Evolutionary conservation across 2,329 filamentous ascomycete species (phyloP), one percentile per base, ranked within the genome.

Genomic region (Colletotrichum plurivorum): DNA sequence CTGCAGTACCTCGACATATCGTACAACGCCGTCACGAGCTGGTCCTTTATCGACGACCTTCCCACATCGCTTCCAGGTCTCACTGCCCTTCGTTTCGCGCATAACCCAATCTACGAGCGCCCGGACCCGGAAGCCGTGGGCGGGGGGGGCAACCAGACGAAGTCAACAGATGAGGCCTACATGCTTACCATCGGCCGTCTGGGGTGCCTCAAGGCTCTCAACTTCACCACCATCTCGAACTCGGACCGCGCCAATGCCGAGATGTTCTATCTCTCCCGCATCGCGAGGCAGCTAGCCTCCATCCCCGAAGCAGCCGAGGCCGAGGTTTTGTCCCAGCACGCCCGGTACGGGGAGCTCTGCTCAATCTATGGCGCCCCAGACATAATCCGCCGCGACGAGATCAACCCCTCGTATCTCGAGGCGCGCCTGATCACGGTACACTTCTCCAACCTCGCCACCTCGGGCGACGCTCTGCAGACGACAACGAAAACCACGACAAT

Each of bases 191-290:
- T 97, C 27, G 93, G 92, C 31, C 92, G 94, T 2, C 84, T 98
- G 1, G 86, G 88, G 1, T 82, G 83, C 1, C 86, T 98, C 10
- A 87, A 86, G 61, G 85, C 84, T 1, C 86, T 98, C 36, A 96
- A 96, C 77, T 94, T 93, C 77, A 90, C 90, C 71, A 82, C 84
- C 16, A 90, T 98, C 73, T 90, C 90, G 0, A 74, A 84, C 1
- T 89, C 91, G 49, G 95, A 98, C 78, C 90, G 95, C 18, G 86
- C 89, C 62, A 96, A 98, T 75, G 94, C 94, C 5, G 96, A 98
- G 74, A 91, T 95, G 75, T 99, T 97, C 78, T 99, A 99, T 78
- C 88, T 98, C 12, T 93, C 92, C 0, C 88, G 93, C 62, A 96
- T 98, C 67, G 93, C 88, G 12, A 90, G 90, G 71, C 93, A 96